phyloP scores from a whole-genome alignment of 306 rosid genomes.

The Dalbergia cochinchinensis region DNA sequence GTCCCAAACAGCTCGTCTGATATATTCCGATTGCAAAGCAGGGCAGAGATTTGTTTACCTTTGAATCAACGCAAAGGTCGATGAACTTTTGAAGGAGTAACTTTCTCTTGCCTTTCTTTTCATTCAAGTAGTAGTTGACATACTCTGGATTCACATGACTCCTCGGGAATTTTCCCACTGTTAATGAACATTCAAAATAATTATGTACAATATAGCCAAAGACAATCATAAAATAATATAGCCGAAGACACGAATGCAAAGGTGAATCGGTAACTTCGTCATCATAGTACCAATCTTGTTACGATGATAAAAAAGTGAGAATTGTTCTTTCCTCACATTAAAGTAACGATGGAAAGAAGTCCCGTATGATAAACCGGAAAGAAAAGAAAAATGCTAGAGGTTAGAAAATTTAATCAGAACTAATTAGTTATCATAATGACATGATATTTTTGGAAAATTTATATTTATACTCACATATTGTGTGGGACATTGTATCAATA shows the following conservation, averaged over 20 bases:
- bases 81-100: conserved; percentile 51
- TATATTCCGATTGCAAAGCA: neutral
- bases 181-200: neutral
- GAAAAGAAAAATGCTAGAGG: no score
- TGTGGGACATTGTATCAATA: no score
- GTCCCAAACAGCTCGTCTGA: neutral
- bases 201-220: no score
- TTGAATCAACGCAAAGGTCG: conserved; percentile 48
- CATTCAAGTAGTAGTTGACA: conserved; percentile 40
- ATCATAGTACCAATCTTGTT: no score
- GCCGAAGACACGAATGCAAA: neutral
- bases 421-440: no score
- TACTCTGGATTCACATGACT: conserved; percentile 36
- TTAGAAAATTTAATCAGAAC: no score
- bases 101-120: conserved; percentile 48
- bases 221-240: neutral
- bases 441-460: no score
- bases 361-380: neutral
- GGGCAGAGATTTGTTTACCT: conserved; percentile 42
- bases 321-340: neutral
- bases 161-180: conserved; percentile 61
- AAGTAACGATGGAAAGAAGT: neutral
- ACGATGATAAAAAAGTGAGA: no score
- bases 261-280: neutral
- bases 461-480: no score